These are phyloP conservation scores for Cinnamomum micranthum DNA, from an alignment of 164 flowering plant species.

Conservation along the genomic window DNA sequence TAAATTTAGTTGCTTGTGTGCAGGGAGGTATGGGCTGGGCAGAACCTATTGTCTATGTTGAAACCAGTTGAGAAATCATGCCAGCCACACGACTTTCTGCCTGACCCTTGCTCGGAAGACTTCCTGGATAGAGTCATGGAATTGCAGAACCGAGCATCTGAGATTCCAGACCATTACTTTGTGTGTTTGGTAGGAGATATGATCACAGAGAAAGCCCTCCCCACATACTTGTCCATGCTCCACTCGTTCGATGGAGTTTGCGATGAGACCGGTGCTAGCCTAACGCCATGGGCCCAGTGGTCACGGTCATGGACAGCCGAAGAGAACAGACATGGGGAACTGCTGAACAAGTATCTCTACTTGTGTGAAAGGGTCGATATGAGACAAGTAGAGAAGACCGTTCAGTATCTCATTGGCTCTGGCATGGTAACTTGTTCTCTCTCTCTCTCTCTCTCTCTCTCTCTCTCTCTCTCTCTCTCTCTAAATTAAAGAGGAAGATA, in stretches of 20 bases:
- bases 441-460: too few relatives aligned
- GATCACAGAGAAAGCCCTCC: constrained; percentile 50
- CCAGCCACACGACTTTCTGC: constrained; percentile 53
- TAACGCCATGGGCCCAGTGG: constrained; percentile 50
- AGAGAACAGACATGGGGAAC: constrained; percentile 6
- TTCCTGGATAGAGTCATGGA: constrained; percentile 43
- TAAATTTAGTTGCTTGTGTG: too few relatives aligned
- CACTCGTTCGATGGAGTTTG: constrained; percentile 46
- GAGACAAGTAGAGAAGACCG: constrained; percentile 49
- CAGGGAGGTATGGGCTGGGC: constrained; percentile 28
- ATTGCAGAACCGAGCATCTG: neutral
- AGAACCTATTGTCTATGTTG: constrained; percentile 34
- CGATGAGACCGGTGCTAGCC: constrained; percentile 53
- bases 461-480: too few relatives aligned
- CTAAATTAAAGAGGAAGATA: too few relatives aligned
- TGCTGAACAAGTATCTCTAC: constrained; percentile 51
- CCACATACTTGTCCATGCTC: constrained; percentile 50
- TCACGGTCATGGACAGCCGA: constrained; percentile 57
- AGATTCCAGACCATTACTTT: neutral
- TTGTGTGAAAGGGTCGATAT: constrained; percentile 50
- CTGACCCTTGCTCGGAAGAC: constrained; percentile 40
- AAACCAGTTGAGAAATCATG: constrained; percentile 53
- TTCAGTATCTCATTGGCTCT: constrained; percentile 44
- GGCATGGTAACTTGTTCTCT: constrained; percentile 36
- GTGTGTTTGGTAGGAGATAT: constrained; percentile 9